These are phyloP conservation scores for Geotrichum aggregatum DNA, from an alignment of 1,139 yeast genomes.

Conservation along the genomic window DNA sequence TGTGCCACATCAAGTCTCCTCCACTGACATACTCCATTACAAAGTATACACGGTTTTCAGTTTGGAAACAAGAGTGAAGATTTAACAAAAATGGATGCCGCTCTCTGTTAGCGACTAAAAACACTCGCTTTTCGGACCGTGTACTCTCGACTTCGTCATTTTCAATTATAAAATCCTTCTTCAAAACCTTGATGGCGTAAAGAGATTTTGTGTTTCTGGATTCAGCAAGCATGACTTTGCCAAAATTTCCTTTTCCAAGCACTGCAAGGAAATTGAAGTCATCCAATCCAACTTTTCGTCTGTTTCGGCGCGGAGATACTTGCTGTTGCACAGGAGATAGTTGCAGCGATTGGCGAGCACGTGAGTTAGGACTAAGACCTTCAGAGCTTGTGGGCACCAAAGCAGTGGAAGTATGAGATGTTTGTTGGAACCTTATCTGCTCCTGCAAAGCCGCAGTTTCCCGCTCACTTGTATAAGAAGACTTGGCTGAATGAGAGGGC, in stretches of 20 bases:
- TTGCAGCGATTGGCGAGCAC: slow-evolving; percentile 7
- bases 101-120: slow-evolving; percentile 82
- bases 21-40: slow-evolving; percentile 98
- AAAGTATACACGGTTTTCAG: slow-evolving; percentile 93
- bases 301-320: slow-evolving; percentile 23
- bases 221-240: slow-evolving; percentile 95
- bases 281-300: slow-evolving; percentile 81
- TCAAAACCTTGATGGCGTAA: slow-evolving; percentile 92
- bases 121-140: slow-evolving; percentile 87
- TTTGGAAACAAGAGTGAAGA: slow-evolving; percentile 92
- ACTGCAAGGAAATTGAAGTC: slow-evolving; percentile 93
- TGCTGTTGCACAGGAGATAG: slow-evolving; percentile 20
- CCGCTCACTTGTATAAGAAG: not conserved
- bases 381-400: not conserved
- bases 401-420: not conserved
- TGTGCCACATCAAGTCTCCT: slow-evolving; percentile 99
- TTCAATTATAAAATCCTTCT: slow-evolving; percentile 90
- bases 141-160: slow-evolving; percentile 96
- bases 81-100: slow-evolving; percentile 90
- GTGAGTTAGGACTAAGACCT: not conserved
- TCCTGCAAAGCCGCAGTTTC: slow-evolving; percentile 3
- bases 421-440: slow-evolving; percentile 4
- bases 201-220: slow-evolving; percentile 71
- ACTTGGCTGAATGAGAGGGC: slow-evolving; percentile 1
- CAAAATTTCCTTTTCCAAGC: slow-evolving; percentile 94